These are phyloP conservation scores for Paracoccidioides lutzii DNA, from an alignment of 2,329 filamentous ascomycete species.

Conservation along the genomic window DNA sequence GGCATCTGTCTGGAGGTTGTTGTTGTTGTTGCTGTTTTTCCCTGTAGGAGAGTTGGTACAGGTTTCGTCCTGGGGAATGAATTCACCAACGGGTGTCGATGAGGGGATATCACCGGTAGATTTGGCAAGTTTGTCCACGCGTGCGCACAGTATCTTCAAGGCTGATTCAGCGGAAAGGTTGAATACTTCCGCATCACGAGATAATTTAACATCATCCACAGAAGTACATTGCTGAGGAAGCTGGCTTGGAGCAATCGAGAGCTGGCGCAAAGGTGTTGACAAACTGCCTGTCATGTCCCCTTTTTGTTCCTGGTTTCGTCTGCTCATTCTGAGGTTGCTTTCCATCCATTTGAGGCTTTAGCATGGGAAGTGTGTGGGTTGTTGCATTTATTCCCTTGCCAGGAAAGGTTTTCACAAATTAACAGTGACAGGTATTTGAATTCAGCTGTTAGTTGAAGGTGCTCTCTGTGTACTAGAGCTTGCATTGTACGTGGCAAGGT, in stretches of 20 bases:
- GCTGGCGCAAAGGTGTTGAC: background rate
- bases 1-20: background rate
- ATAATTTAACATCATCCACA: background rate
- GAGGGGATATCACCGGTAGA: constrained; percentile 55
- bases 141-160: constrained; percentile 63
- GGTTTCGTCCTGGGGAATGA: background rate
- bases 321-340: background rate
- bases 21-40: no score
- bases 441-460: background rate
- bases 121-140: constrained; percentile 42
- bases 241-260: background rate
- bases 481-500: background rate
- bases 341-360: background rate
- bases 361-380: background rate
- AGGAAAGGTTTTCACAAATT: background rate
- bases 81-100: constrained; percentile 19
- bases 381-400: background rate
- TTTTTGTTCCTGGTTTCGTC: background rate
- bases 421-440: background rate
- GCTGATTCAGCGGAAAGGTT: constrained; percentile 33
- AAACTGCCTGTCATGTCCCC: background rate
- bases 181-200: background rate
- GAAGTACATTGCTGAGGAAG: background rate
- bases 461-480: background rate
- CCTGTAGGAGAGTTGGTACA: background rate